phyloP scores from a whole-genome alignment of 78 protist species.

The Chrysochromulina parva region DNA sequence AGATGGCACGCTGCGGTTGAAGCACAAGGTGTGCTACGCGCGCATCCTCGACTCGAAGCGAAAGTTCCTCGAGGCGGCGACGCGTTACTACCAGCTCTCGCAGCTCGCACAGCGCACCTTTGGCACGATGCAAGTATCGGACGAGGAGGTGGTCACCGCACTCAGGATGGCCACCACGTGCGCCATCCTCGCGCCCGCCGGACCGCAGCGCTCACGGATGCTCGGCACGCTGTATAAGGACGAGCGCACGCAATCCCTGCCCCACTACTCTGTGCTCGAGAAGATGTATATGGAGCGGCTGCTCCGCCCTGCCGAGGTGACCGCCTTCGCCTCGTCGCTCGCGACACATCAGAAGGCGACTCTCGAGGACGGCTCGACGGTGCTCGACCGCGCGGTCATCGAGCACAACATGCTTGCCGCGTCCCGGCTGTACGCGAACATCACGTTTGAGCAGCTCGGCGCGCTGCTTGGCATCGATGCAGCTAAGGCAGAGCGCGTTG shows the following conservation, averaged over 20 bases:
- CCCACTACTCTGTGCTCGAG: slow-evolving; percentile 50
- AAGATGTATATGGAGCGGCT: slow-evolving; percentile 81
- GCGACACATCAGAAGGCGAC: slow-evolving; percentile 75
- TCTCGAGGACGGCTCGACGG: slow-evolving; percentile 71
- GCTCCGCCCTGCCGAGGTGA: slow-evolving; percentile 66
- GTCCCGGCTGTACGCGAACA: slow-evolving; percentile 78
- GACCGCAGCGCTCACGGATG: slow-evolving; percentile 89
- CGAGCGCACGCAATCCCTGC: slow-evolving; percentile 74
- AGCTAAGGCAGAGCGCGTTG: slow-evolving; percentile 76
- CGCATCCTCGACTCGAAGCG: slow-evolving; percentile 48
- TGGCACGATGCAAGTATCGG: background rate
- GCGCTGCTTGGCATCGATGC: slow-evolving; percentile 74
- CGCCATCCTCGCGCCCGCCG: slow-evolving; percentile 88
- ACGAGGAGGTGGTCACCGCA: background rate
- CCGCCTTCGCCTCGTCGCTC: slow-evolving; percentile 61
- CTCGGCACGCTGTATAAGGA: slow-evolving; percentile 88
- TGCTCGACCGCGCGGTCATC: slow-evolving; percentile 83
- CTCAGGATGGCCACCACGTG: slow-evolving; percentile 74
- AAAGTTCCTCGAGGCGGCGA: slow-evolving; percentile 24
- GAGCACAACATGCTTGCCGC: slow-evolving; percentile 90
- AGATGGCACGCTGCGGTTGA: background rate
- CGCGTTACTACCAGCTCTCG: slow-evolving; percentile 17
- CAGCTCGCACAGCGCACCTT: too few species aligned
- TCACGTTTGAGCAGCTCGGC: slow-evolving; percentile 84
- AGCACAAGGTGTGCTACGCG: slow-evolving; percentile 47